phyloP scores from a whole-genome alignment of 768 basidiomycete genomes.

The Tephrocybe rancida region DNA sequence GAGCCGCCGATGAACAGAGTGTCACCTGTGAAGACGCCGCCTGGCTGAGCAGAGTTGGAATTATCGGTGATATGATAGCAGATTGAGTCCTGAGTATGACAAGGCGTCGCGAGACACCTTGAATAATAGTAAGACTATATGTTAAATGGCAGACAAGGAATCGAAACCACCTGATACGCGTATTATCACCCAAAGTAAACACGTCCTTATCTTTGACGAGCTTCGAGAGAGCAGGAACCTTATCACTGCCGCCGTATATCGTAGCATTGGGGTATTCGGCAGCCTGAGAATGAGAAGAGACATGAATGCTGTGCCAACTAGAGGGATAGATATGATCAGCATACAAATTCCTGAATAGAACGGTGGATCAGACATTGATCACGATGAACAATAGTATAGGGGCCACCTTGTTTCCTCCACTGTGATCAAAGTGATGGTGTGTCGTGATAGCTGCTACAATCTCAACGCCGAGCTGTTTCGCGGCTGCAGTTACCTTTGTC shows the following conservation, averaged over 20 bases:
- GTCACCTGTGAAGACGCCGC: conserved; percentile 92
- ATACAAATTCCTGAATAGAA: conserved; percentile 49
- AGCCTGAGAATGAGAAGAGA: conserved; percentile 31
- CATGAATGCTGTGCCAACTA: conserved; percentile 4
- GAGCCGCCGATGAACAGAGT: conserved; percentile 89
- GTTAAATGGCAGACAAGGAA: not conserved
- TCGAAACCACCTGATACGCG: conserved; percentile 52
- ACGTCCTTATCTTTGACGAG: conserved; percentile 82
- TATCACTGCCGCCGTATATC: conserved; percentile 82
- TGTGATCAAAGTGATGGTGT: conserved; percentile 91
- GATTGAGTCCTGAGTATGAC: conserved; percentile 96
- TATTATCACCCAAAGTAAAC: conserved; percentile 69
- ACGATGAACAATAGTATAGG: not conserved
- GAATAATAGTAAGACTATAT: conserved; percentile 5
- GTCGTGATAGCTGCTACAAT: conserved; percentile 84
- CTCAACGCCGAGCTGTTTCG: conserved; percentile 59
- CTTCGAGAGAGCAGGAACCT: conserved; percentile 66
- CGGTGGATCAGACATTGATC: not conserved
- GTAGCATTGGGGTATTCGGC: conserved; percentile 46
- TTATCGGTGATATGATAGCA: conserved; percentile 78
- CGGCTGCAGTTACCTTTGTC: conserved; percentile 63
- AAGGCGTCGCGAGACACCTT: conserved; percentile 86
- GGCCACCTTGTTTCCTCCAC: conserved; percentile 79
- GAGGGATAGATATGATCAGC: conserved; percentile 22
- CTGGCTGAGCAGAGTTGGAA: conserved; percentile 50